These are phyloP conservation scores for Avena sativa DNA, from an alignment of 176 grass and related monocot species.

Conservation along the genomic window DNA sequence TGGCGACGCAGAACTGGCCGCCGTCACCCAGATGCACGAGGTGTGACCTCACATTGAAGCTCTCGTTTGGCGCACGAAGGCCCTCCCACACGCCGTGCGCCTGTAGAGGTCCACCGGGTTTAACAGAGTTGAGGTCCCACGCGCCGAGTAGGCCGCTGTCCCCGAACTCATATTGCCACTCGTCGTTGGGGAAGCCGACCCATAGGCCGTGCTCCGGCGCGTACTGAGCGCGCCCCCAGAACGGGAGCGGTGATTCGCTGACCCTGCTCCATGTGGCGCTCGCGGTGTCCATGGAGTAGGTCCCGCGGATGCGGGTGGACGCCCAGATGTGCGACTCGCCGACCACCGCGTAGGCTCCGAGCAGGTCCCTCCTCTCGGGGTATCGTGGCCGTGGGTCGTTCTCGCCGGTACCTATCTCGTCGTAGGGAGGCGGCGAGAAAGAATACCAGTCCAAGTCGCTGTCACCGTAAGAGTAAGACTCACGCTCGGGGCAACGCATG, in stretches of 20 bases:
- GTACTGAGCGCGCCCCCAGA: neutral
- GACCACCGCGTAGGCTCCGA: neutral
- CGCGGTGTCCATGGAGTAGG: neutral
- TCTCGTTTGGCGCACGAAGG: neutral
- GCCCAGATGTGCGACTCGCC: neutral
- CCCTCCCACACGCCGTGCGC: neutral
- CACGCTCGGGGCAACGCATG: neutral
- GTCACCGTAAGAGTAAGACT: neutral
- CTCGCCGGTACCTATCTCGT: neutral
- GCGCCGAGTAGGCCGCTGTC: neutral
- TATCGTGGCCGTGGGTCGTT: neutral
- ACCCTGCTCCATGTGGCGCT: neutral
- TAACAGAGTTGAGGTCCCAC: neutral
- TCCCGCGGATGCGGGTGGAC: neutral
- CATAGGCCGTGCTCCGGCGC: constrained; percentile 15
- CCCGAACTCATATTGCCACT: neutral
- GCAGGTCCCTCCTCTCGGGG: neutral
- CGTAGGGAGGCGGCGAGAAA: neutral
- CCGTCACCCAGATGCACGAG: constrained; percentile 8
- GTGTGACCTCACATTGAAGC: neutral
- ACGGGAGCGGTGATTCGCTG: neutral
- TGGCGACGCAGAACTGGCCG: neutral
- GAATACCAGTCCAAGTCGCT: neutral
- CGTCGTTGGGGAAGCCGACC: neutral
- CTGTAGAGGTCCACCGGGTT: neutral